A percentile compares a stretch with the other conserved stretches of the same genome.
Conservation (phyloP, 1,284 basidiomycete genomes). For the Pholiota adiposa region DNA sequence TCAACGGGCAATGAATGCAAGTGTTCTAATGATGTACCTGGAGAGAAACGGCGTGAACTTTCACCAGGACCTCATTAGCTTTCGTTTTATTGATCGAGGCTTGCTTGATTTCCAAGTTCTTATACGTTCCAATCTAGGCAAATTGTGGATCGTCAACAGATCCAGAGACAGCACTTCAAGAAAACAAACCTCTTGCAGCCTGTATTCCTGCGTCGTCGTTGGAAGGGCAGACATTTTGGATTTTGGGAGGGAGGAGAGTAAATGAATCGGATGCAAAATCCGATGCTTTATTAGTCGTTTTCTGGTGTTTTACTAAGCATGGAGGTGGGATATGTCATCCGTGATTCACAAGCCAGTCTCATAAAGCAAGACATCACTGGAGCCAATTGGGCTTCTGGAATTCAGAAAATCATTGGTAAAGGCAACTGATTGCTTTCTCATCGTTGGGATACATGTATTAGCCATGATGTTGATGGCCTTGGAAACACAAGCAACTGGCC, state of each 20-base stretch:
- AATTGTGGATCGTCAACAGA: too few species aligned
- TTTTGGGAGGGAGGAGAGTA: neutral
- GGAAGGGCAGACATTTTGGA: neutral
- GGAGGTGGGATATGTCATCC: neutral
- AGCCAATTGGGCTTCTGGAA: too few species aligned
- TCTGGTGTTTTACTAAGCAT: neutral
- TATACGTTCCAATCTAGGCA: constrained; percentile 25
- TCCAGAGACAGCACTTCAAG: neutral
- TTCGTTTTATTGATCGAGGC: constrained; percentile 32
- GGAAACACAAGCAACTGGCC: neutral
- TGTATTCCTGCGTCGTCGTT: neutral
- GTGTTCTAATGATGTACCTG: constrained; percentile 38
- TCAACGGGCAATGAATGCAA: constrained; percentile 27
- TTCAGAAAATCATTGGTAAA: neutral
- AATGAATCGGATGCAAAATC: neutral
- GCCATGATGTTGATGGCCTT: neutral
- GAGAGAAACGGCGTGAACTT: constrained; percentile 52
- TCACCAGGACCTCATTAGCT: constrained; percentile 48
- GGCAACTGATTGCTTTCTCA: neutral
- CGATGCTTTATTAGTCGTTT: neutral
- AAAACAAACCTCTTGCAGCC: neutral
- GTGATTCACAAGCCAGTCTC: neutral
- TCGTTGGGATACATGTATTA: neutral
- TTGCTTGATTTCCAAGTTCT: constrained; percentile 37
- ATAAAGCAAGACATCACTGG: neutral